Conservation (phyloP, 2,329 filamentous ascomycete species). For the Diaporthe ilicicola region DNA sequence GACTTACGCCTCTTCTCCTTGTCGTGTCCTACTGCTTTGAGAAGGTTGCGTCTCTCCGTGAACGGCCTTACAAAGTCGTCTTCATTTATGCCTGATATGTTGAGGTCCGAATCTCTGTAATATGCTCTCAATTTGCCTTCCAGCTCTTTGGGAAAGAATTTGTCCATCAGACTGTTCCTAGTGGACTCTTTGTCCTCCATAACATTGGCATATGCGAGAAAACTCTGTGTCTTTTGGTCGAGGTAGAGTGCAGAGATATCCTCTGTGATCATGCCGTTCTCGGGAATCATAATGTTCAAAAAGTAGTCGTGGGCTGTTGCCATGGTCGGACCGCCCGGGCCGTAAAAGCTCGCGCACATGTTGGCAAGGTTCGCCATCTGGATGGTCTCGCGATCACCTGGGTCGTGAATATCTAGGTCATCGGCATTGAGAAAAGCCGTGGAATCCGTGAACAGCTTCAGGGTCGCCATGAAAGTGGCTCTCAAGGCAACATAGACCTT, state of each 20-base stretch:
- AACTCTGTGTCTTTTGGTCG: slow-evolving; percentile 56
- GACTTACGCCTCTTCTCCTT: slow-evolving; percentile 40
- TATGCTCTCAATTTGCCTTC: slow-evolving; percentile 57
- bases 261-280: slow-evolving; percentile 49
- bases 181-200: slow-evolving; percentile 57
- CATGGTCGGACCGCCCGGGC: slow-evolving; percentile 47
- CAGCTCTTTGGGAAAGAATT: slow-evolving; percentile 65
- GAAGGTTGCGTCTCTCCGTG: slow-evolving; percentile 54
- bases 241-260: slow-evolving; percentile 54
- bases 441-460: slow-evolving; percentile 45
- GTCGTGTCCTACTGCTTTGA: slow-evolving; percentile 63
- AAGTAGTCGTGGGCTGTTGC: slow-evolving; percentile 55
- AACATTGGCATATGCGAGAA: slow-evolving; percentile 63
- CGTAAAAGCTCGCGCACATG: slow-evolving; percentile 39
- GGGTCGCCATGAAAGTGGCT: slow-evolving; percentile 43
- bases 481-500: slow-evolving; percentile 46
- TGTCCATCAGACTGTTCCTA: slow-evolving; percentile 60
- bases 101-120: slow-evolving; percentile 48
- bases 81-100: slow-evolving; percentile 52
- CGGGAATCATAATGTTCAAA: slow-evolving; percentile 52
- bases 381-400: slow-evolving; percentile 49
- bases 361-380: slow-evolving; percentile 60
- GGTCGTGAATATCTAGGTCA: slow-evolving; percentile 49
- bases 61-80: slow-evolving; percentile 55
- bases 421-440: slow-evolving; percentile 45